Conservation (phyloP, 192 early-diverging fungal genomes). For the Phlyctochytrium bullatum region DNA sequence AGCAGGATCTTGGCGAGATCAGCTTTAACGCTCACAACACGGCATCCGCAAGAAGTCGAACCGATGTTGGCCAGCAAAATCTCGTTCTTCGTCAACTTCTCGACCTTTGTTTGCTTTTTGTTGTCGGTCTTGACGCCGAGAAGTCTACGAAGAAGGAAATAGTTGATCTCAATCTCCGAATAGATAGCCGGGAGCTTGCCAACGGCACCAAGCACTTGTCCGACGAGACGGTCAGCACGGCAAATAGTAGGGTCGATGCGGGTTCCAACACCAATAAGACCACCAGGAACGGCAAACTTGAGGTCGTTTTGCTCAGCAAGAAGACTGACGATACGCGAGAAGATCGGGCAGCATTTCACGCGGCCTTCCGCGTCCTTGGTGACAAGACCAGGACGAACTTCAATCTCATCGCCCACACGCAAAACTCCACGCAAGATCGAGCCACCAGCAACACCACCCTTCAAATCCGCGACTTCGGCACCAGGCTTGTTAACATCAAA, state of each 20-base stretch:
- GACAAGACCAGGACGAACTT: conserved; percentile 94
- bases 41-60: conserved; percentile 88
- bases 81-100: conserved; percentile 91
- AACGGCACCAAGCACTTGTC: conserved; percentile 88
- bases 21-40: conserved; percentile 89
- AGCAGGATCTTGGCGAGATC: conserved; percentile 94
- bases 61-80: conserved; percentile 97
- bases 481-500: conserved; percentile 99
- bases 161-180: conserved; percentile 94
- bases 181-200: conserved; percentile 92
- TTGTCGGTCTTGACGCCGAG: conserved; percentile 96
- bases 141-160: conserved; percentile 92
- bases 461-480: conserved; percentile 84
- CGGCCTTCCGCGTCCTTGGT: conserved; percentile 81
- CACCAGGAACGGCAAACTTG: conserved; percentile 98
- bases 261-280: conserved; percentile 98
- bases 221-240: conserved; percentile 93
- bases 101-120: conserved; percentile 97
- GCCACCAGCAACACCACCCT: conserved; percentile 98
- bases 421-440: conserved; percentile 89
- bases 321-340: conserved; percentile 84
- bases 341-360: conserved; percentile 80
- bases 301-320: conserved; percentile 86
- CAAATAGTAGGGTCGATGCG: conserved; percentile 93
- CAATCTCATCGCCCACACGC: conserved; percentile 90